phyloP scores from a whole-genome alignment of 148 eudicot species.

The Simmondsia chinensis region DNA sequence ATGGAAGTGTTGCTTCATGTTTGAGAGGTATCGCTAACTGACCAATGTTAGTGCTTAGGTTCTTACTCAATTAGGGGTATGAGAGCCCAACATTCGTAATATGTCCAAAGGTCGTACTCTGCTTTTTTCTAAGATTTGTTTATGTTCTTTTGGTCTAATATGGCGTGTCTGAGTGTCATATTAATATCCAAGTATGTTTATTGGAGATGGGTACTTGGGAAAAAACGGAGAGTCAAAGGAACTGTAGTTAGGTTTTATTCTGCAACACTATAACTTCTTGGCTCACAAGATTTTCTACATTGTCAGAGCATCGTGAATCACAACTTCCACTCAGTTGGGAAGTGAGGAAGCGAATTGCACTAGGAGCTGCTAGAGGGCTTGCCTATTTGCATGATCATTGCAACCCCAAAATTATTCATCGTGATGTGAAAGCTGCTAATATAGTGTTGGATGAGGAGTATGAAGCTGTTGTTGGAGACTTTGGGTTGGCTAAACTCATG shows the following conservation, averaged over 20 bases:
- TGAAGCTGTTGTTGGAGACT: conserved; percentile 45
- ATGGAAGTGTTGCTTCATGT: conserved; percentile 84
- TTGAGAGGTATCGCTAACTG: conserved; percentile 49
- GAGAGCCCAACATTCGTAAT: not conserved
- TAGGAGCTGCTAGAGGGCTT: conserved; percentile 40
- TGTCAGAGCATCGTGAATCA: conserved; percentile 24
- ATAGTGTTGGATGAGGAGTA: conserved; percentile 36
- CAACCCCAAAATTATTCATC: conserved; percentile 39
- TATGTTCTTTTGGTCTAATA: no score
- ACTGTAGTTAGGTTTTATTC: not conserved
- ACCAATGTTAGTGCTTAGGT: not conserved
- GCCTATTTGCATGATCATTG: conserved; percentile 43
- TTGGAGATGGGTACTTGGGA: not conserved
- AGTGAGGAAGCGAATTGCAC: conserved; percentile 30
- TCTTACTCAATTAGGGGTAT: not conserved
- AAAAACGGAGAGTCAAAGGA: no score
- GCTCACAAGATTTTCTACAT: conserved; percentile 1
- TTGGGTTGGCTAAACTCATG: conserved; percentile 42
- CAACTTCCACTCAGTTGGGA: conserved; percentile 30
- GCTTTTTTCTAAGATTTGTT: no score
- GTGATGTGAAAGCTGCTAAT: conserved; percentile 46
- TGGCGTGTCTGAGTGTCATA: no score
- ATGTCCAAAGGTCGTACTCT: not conserved
- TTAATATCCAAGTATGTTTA: no score
- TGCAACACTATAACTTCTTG: no score